Percentiles rank a stretch among this genome's conserved stretches.
These are phyloP conservation scores for Starmerella floris DNA, from an alignment of 805 yeast species.

Conservation along the genomic window DNA sequence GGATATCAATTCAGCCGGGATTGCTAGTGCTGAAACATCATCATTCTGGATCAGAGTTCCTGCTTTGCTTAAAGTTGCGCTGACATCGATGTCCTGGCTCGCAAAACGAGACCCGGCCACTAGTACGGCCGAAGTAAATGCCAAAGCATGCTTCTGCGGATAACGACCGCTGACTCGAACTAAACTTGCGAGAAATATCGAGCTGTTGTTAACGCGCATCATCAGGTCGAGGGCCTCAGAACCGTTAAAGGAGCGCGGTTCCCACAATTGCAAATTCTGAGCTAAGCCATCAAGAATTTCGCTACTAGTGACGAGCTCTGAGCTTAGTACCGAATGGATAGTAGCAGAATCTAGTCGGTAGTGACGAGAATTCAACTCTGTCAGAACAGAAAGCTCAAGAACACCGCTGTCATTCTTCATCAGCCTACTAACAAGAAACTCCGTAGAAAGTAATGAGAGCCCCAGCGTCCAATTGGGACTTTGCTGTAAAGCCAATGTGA, in stretches of 20 bases:
- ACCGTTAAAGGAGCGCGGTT: background rate
- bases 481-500: constrained; percentile 5
- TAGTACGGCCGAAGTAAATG: constrained; percentile 9
- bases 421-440: constrained; percentile 7
- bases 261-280: constrained; percentile 9
- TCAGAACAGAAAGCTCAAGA: background rate
- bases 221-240: constrained; percentile 4
- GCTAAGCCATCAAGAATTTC: constrained; percentile 5
- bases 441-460: constrained; percentile 6
- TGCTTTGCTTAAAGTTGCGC: constrained; percentile 3
- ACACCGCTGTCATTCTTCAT: background rate
- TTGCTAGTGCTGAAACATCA: constrained; percentile 1
- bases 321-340: background rate
- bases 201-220: background rate
- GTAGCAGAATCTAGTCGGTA: background rate
- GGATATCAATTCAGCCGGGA: constrained; percentile 1
- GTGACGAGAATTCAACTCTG: background rate
- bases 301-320: background rate
- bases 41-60: background rate
- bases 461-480: constrained; percentile 17
- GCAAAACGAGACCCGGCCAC: constrained; percentile 17
- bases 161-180: constrained; percentile 12
- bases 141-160: constrained; percentile 2
- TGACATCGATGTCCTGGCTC: constrained; percentile 4
- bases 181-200: constrained; percentile 11